Conservation (phyloP, 805 yeast species). For the Millerozyma miso region DNA sequence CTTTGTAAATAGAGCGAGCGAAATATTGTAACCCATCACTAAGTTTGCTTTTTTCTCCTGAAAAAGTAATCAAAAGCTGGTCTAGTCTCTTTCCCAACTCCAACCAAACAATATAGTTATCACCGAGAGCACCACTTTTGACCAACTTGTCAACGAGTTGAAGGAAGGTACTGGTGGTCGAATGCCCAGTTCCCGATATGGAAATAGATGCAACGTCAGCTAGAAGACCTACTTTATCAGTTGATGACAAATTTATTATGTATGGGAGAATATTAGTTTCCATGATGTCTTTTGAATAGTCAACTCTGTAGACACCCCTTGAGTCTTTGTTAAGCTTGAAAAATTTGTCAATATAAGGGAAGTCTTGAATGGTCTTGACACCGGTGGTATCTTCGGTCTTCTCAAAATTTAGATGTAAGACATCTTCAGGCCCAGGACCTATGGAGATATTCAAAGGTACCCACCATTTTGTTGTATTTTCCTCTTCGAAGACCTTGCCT, state of each 20-base stretch:
- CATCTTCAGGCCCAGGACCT: constrained; percentile 7
- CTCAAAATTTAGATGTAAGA: neutral
- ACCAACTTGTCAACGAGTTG: constrained; percentile 32
- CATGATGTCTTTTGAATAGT: constrained; percentile 43
- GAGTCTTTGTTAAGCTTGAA: constrained; percentile 49
- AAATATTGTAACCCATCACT: constrained; percentile 27
- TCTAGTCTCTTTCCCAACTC: constrained; percentile 43
- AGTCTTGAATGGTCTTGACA: constrained; percentile 16
- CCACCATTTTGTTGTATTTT: constrained; percentile 58
- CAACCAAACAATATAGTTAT: constrained; percentile 50
- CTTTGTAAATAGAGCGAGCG: constrained; percentile 25
- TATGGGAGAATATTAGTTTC: constrained; percentile 36
- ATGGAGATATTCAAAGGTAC: constrained; percentile 42
- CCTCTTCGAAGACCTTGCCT: constrained; percentile 58
- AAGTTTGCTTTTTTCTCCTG: constrained; percentile 17
- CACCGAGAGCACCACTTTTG: constrained; percentile 24
- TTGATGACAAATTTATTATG: constrained; percentile 35
- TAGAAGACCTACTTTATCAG: constrained; percentile 51
- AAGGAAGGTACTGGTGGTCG: constrained; percentile 41
- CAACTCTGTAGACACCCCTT: constrained; percentile 51
- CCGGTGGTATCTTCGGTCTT: constrained; percentile 10
- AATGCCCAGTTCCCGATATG: constrained; percentile 36
- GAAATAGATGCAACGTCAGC: constrained; percentile 51
- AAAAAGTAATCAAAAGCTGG: constrained; percentile 34
- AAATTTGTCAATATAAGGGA: constrained; percentile 20